Evolutionary conservation across 2,329 filamentous ascomycete genomes (phyloP), one percentile per base, ranked within the genome.

Genomic region (Trichoderma guizhouense): DNA sequence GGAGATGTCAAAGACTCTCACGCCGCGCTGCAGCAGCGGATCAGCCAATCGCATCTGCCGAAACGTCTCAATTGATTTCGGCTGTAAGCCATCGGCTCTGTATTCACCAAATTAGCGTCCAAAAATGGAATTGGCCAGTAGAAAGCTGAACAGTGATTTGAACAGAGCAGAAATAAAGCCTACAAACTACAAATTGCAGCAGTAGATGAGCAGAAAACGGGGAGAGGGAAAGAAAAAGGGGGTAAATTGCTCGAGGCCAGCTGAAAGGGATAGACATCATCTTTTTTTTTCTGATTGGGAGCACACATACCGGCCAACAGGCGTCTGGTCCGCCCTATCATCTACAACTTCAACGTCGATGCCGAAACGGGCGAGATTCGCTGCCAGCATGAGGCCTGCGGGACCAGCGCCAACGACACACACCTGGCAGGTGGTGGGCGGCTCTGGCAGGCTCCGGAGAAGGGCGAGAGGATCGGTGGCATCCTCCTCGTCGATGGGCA

Each of bases 1-100:
- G 57, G 89, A 86, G 73, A 94, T 93, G 77, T 94, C 92, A 80
- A 91, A 92, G 58, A 94, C 88, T 60, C 88, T 88, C 64, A 91
- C 91, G 34, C 90, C 91, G 76, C 90, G 87, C 74, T 88, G 87
- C 55, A 94, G 80, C 34, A 94, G 80, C 2, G 87, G 83, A 74
- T 93, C 91, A n/a, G 89, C 90, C n/a, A 93, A 82, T 39, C 91
- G 85, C 84, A 94, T 89, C 81, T 93, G 91, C 73, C 89, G 87
- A 76, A 93, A 87, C 0, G 92, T 94, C 82, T 94, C 92, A 76
- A 94, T 92, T 1, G 91, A 92, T 81, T 94, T 94, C 58, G 92
- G 92, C 77, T 94, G 92, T 67, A 94, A 83, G 53, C 92, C 92
- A 79, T 94, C 92, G 73, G 91, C 91, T 79, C 86, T 87, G 76